These are phyloP conservation scores for Diaporthe caulivora DNA, from an alignment of 2,329 filamentous ascomycete genomes.

Conservation along the genomic window DNA sequence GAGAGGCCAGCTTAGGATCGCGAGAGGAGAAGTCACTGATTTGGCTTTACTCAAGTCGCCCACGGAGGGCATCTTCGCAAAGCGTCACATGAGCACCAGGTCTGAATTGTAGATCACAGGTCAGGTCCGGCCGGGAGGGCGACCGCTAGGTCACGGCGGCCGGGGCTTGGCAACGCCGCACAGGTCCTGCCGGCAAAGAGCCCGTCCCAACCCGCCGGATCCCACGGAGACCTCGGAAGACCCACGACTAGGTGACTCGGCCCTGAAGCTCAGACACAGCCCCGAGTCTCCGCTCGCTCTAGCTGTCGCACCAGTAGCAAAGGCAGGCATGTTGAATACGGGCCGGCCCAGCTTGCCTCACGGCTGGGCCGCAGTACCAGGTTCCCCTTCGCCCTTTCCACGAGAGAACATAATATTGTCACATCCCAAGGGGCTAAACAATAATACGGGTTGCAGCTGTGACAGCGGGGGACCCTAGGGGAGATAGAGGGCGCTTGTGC, in stretches of 20 bases:
- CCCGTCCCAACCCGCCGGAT: background rate
- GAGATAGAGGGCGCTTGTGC: background rate
- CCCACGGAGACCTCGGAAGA: background rate
- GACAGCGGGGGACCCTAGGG: constrained; percentile 18
- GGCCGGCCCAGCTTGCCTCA: background rate
- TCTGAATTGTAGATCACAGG: background rate
- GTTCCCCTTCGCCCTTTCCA: background rate
- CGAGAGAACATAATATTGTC: background rate
- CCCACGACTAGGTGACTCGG: background rate
- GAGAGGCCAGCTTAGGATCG: no score
- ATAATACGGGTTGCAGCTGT: background rate
- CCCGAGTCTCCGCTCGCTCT: background rate
- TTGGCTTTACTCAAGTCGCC: background rate
- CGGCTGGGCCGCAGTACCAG: background rate
- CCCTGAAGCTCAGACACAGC: background rate
- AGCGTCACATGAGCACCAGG: background rate
- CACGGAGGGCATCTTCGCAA: background rate
- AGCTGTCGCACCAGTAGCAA: background rate
- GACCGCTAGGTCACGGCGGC: background rate
- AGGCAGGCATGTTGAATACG: background rate
- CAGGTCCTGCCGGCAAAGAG: background rate
- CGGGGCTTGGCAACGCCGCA: constrained; percentile 16
- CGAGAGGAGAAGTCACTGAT: background rate
- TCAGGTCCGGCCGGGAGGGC: background rate
- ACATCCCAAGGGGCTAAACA: background rate